A percentile compares a stretch with the other conserved stretches of the same genome.
phyloP scores from a whole-genome alignment of 164 flowering plant species.

The Cinnamomum micranthum region DNA sequence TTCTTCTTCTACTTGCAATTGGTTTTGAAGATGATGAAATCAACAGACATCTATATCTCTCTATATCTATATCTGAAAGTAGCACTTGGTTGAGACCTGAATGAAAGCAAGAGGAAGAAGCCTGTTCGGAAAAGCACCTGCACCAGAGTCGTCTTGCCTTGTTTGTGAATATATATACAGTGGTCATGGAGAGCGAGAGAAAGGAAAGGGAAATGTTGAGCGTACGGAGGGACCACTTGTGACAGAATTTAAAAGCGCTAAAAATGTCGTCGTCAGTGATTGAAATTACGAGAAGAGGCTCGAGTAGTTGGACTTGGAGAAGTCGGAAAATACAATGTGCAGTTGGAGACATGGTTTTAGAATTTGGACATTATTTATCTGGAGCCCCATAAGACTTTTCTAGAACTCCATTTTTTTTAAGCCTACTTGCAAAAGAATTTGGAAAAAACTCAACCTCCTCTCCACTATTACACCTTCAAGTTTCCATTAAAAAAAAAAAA shows the following conservation, averaged over 20 bases:
- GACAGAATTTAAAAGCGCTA: not conserved
- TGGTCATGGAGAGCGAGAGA: not conserved
- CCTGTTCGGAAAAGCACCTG: slow-evolving; percentile 19
- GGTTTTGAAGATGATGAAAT: too few relatives aligned
- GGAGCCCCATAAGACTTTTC: too few relatives aligned
- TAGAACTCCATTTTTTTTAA: not conserved
- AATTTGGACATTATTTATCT: too few relatives aligned
- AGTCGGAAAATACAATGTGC: not conserved
- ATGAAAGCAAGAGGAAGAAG: too few relatives aligned
- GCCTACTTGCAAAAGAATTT: too few relatives aligned
- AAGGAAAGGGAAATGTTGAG: not conserved
- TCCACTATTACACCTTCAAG: too few relatives aligned
- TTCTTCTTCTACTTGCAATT: too few relatives aligned
- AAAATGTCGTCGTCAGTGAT: not conserved
- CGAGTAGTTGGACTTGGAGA: not conserved
- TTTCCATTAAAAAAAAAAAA: not conserved
- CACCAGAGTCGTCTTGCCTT: slow-evolving; percentile 10
- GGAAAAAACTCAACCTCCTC: too few relatives aligned
- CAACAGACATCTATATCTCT: too few relatives aligned
- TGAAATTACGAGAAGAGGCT: not conserved
- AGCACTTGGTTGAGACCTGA: too few relatives aligned
- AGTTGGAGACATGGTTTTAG: not conserved
- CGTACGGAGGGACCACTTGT: not conserved
- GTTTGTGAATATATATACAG: too few relatives aligned
- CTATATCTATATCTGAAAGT: too few relatives aligned